Conservation (phyloP, 2,329 filamentous ascomycete species). For the Pseudogymnoascus sp. region DNA sequence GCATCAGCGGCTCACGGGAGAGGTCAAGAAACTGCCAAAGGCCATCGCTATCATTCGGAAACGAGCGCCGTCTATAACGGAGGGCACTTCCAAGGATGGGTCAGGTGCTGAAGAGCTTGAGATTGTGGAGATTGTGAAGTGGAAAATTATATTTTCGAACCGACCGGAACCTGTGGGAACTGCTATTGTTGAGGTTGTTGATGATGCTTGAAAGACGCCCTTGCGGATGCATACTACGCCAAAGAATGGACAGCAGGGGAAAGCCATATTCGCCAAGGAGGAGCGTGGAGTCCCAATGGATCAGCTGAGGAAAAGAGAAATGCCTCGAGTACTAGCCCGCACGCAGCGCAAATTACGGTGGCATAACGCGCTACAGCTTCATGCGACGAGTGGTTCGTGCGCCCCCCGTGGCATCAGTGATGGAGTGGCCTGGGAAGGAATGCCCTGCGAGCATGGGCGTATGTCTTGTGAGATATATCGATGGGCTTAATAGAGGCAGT, state of each 20-base stretch:
- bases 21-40: slow-evolving; percentile 76
- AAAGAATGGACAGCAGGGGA: neutral
- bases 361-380: neutral
- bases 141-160: slow-evolving; percentile 76
- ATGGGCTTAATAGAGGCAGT: neutral
- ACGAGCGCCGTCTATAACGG: slow-evolving; percentile 24
- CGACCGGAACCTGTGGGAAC: slow-evolving; percentile 74
- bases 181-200: neutral
- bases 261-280: neutral
- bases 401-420: neutral
- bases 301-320: neutral
- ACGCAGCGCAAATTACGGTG: neutral
- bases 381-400: neutral
- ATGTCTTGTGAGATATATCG: neutral
- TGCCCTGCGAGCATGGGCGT: neutral
- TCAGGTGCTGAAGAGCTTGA: slow-evolving; percentile 52
- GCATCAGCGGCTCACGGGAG: slow-evolving; percentile 81
- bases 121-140: slow-evolving; percentile 78
- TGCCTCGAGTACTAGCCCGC: neutral
- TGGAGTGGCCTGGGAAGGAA: neutral
- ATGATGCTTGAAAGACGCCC: neutral
- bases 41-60: slow-evolving; percentile 71
- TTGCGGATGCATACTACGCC: neutral
- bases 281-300: neutral
- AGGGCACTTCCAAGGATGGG: slow-evolving; percentile 16